Conservation (phyloP, 768 basidiomycete genomes). For the Suillus discolor region DNA sequence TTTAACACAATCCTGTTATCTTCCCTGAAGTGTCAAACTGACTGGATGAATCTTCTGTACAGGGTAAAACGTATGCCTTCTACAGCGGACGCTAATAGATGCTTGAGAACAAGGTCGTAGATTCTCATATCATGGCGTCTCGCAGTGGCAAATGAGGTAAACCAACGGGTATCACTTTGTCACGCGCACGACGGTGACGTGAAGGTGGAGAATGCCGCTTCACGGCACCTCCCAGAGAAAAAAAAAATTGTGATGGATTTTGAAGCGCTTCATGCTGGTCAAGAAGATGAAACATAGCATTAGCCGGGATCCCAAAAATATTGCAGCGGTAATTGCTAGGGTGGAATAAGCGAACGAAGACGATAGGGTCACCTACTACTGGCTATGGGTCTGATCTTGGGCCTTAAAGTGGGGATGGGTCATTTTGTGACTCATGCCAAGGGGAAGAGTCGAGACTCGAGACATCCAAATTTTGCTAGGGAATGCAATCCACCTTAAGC, state of each 20-base stretch:
- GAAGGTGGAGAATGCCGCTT: background rate
- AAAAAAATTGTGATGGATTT: too few relatives aligned
- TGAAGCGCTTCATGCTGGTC: background rate
- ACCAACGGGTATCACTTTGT: background rate
- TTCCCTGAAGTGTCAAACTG: background rate
- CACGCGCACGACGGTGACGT: background rate
- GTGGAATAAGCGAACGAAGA: background rate
- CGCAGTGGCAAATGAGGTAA: too few relatives aligned
- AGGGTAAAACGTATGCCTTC: background rate
- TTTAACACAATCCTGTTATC: constrained; percentile 10
- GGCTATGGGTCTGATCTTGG: background rate
- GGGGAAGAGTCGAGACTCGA: background rate
- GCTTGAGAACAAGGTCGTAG: background rate
- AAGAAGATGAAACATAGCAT: background rate
- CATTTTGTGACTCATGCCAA: background rate
- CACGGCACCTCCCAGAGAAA: constrained; percentile 5
- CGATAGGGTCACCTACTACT: background rate
- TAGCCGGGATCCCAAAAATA: background rate
- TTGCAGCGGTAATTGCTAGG: background rate
- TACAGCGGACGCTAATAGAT: background rate
- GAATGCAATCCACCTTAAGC: background rate
- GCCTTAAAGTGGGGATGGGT: background rate
- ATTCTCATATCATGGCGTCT: background rate
- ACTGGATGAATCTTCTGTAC: background rate
- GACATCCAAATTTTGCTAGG: background rate